Conservation (phyloP, 2,329 filamentous ascomycete species). For the Calonectria hongkongensis region DNA sequence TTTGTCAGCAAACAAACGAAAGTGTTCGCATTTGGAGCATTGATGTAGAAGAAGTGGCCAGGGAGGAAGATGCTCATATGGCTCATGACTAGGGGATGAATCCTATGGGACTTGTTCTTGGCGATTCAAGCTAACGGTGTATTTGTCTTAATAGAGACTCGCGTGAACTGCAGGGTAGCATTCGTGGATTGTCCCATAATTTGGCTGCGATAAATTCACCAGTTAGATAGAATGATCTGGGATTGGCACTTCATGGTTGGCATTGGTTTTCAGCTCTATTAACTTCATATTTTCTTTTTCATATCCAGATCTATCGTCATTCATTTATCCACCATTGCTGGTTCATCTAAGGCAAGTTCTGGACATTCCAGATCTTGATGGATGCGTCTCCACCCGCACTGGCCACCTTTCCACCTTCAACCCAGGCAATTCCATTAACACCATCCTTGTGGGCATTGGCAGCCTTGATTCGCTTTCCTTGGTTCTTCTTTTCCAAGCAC, state of each 20-base stretch:
- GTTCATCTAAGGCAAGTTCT: constrained; percentile 58
- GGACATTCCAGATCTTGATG: constrained; percentile 86
- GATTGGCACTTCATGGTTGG: not conserved
- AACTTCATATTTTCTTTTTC: constrained; percentile 33
- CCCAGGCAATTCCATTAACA: constrained; percentile 91
- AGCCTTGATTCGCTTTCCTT: constrained; percentile 88
- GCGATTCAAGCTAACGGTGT: constrained; percentile 1
- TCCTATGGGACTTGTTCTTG: constrained; percentile 29
- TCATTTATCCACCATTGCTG: constrained; percentile 32
- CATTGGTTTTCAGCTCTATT: constrained; percentile 35
- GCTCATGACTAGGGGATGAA: constrained; percentile 60
- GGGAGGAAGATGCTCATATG: constrained; percentile 63
- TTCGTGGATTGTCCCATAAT: not conserved
- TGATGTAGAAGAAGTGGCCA: constrained; percentile 56
- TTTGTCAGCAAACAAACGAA: constrained; percentile 44
- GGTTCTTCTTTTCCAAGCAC: constrained; percentile 86
- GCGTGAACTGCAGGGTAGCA: not conserved
- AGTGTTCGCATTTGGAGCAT: constrained; percentile 61
- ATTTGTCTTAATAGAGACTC: not conserved
- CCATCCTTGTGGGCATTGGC: constrained; percentile 97
- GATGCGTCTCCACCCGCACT: constrained; percentile 91
- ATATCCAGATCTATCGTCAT: constrained; percentile 30
- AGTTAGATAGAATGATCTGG: constrained; percentile 23
- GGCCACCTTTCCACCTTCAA: constrained; percentile 80
- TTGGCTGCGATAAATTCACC: not conserved